A percentile compares a stretch with the other conserved stretches of the same genome.
phyloP scores from a whole-genome alignment of 1,139 yeast species.

The Blastobotrys apis region DNA sequence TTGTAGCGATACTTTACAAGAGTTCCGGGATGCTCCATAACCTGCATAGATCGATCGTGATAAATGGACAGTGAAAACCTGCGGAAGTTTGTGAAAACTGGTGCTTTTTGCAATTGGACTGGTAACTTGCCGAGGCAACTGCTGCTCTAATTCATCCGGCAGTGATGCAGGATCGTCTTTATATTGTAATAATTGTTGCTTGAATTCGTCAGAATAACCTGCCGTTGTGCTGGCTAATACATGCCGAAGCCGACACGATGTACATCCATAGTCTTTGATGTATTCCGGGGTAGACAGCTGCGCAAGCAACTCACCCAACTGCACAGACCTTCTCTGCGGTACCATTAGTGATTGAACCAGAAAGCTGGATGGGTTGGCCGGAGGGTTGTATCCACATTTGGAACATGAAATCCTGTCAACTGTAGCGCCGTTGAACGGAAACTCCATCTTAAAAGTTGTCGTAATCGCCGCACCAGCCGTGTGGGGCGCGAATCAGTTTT shows the following conservation, averaged over 20 bases:
- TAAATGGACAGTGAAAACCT: constrained; percentile 67
- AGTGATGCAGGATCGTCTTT: constrained; percentile 26
- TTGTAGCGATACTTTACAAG: constrained; percentile 65
- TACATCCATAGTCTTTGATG: constrained; percentile 77
- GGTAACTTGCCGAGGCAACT: constrained; percentile 43
- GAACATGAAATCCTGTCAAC: constrained; percentile 67
- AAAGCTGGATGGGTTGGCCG: constrained; percentile 58
- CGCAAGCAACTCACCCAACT: constrained; percentile 51
- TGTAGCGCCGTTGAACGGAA: constrained; percentile 70
- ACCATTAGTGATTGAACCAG: constrained; percentile 69
- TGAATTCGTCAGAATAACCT: constrained; percentile 17
- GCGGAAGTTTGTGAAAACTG: constrained; percentile 61
- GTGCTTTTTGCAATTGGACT: constrained; percentile 66
- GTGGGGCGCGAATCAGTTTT: no score
- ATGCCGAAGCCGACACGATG: constrained; percentile 56
- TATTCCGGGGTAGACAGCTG: constrained; percentile 59
- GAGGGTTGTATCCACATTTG: constrained; percentile 60
- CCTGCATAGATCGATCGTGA: constrained; percentile 78
- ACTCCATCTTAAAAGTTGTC: constrained; percentile 38
- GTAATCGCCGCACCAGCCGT: no score
- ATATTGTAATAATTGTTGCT: constrained; percentile 20
- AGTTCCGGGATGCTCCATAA: constrained; percentile 66
- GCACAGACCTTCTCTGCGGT: constrained; percentile 53
- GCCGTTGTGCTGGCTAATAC: constrained; percentile 34
- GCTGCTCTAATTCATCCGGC: constrained; percentile 32